A percentile compares a stretch with the other conserved stretches of the same genome.
Conservation (phyloP, 2,329 filamentous ascomycete species). For the Beauveria caledonica region DNA sequence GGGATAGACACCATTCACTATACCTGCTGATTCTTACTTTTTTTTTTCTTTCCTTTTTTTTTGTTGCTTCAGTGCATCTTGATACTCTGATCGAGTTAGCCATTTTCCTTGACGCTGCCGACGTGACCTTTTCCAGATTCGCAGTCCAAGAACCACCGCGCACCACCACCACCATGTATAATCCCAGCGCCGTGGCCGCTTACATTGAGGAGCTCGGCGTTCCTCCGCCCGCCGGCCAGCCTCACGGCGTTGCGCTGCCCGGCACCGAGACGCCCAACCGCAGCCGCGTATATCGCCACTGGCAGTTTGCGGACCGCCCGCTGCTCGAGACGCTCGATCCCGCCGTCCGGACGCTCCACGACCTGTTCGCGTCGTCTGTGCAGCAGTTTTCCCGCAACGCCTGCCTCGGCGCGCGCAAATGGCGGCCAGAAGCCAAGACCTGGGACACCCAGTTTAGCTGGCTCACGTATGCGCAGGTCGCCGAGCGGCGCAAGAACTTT, state of each 20-base stretch:
- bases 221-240: constrained; percentile 63
- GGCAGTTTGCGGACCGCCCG: constrained; percentile 62
- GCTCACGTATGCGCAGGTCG: constrained; percentile 67
- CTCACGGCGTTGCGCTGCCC: constrained; percentile 71
- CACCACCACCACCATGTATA: background rate
- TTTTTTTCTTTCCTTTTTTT: background rate
- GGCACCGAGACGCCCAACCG: constrained; percentile 66
- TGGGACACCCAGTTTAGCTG: constrained; percentile 65
- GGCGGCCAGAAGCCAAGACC: constrained; percentile 60
- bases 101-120: background rate
- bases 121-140: background rate
- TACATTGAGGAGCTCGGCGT: constrained; percentile 37
- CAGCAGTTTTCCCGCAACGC: constrained; percentile 51
- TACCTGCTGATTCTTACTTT: background rate
- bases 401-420: constrained; percentile 68
- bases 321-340: constrained; percentile 62
- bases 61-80: background rate
- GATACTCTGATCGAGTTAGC: background rate
- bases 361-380: constrained; percentile 61
- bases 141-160: background rate
- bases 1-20: background rate
- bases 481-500: constrained; percentile 65
- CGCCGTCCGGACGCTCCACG: constrained; percentile 57
- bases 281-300: constrained; percentile 74
- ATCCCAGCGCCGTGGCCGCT: background rate